phyloP scores from a whole-genome alignment of 2,329 filamentous ascomycete species.

The Aspergillus sojae region DNA sequence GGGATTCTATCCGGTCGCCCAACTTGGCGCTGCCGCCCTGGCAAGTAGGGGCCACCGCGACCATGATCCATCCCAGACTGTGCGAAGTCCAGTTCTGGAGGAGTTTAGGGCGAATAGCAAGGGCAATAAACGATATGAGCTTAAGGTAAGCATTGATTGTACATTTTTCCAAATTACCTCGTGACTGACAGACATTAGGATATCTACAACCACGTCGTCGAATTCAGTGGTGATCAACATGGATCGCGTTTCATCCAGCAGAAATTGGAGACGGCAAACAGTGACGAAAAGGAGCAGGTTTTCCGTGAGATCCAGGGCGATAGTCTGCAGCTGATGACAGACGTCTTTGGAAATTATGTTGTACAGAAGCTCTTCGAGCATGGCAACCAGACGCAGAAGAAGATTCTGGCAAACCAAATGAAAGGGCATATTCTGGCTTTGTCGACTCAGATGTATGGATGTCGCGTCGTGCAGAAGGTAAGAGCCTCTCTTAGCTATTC shows the following conservation, averaged over 20 bases:
- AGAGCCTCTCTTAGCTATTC: constrained; percentile 7
- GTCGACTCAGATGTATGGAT: constrained; percentile 88
- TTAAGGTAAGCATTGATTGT: constrained; percentile 60
- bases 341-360: constrained; percentile 97
- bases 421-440: constrained; percentile 78
- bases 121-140: constrained; percentile 72
- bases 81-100: constrained; percentile 73
- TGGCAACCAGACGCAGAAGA: constrained; percentile 91
- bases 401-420: constrained; percentile 81
- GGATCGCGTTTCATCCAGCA: constrained; percentile 94
- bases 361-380: constrained; percentile 98
- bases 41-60: constrained; percentile 54
- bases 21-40: constrained; percentile 34
- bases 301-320: constrained; percentile 87
- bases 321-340: constrained; percentile 85
- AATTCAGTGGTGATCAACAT: constrained; percentile 94
- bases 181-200: constrained; percentile 54
- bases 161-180: too few relatives aligned
- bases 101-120: constrained; percentile 78
- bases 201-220: constrained; percentile 83
- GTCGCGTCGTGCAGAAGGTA: constrained; percentile 93
- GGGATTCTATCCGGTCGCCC: constrained; percentile 35
- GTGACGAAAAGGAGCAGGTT: constrained; percentile 89
- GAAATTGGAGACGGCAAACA: constrained; percentile 89
- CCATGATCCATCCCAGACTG: constrained; percentile 61